Conservation (phyloP, 305 asterid species). For the Euphrasia arctica region DNA sequence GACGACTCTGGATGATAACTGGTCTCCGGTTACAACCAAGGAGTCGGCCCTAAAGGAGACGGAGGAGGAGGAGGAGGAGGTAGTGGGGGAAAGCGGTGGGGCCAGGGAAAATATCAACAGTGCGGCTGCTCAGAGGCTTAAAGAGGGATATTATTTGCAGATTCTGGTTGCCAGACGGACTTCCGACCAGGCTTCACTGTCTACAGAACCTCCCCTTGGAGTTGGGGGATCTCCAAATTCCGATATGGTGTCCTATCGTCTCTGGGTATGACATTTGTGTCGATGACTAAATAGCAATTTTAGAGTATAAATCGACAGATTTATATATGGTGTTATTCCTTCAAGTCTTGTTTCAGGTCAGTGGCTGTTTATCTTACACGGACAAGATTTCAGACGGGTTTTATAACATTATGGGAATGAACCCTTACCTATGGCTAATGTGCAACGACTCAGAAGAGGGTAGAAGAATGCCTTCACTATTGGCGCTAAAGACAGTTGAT, state of each 20-base stretch:
- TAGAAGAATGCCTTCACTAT: slow-evolving; percentile 59
- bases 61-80: slow-evolving; percentile 36
- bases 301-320: not conserved
- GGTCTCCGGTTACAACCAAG: slow-evolving; percentile 50
- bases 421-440: slow-evolving; percentile 89
- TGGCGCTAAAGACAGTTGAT: slow-evolving; percentile 59
- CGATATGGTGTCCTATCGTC: slow-evolving; percentile 62
- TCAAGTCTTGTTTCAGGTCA: slow-evolving; percentile 49
- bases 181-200: slow-evolving; percentile 55
- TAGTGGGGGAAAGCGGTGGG: too few relatives aligned
- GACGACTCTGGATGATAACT: slow-evolving; percentile 66
- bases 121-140: slow-evolving; percentile 41
- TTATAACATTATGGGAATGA: slow-evolving; percentile 83
- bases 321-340: not conserved
- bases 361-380: slow-evolving; percentile 75
- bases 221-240: slow-evolving; percentile 50
- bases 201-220: slow-evolving; percentile 45
- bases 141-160: slow-evolving; percentile 68
- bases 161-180: slow-evolving; percentile 64
- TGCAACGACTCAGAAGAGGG: slow-evolving; percentile 81
- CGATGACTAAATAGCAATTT: not conserved
- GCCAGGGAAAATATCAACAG: slow-evolving; percentile 20
- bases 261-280: slow-evolving; percentile 49
- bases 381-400: slow-evolving; percentile 92
- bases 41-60: slow-evolving; percentile 39